A percentile compares a stretch with the other conserved stretches of the same genome.
Evolutionary conservation across 2,329 filamentous ascomycete species (phyloP).

Genomic region (Simplicillium sp.): DNA sequence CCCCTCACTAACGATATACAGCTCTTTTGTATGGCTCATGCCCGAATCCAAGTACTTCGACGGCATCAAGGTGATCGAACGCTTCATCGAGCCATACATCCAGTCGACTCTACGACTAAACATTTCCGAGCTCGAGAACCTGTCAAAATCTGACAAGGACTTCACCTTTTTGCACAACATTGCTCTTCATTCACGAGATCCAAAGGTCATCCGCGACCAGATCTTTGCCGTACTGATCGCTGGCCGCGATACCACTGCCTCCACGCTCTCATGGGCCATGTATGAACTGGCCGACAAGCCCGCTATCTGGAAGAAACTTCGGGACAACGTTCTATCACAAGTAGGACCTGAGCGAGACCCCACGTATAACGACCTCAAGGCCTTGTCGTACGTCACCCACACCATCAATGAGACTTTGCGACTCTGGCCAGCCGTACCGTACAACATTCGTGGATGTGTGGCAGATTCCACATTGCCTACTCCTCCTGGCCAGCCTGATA

Average conservation of each 20-base stretch:
- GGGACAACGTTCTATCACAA: constrained; percentile 58
- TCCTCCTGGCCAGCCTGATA: constrained; percentile 24
- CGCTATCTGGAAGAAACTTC: constrained; percentile 54
- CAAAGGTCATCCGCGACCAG: constrained; percentile 70
- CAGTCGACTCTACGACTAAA: constrained; percentile 61
- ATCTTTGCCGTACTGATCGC: constrained; percentile 75
- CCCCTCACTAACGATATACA: constrained; percentile 5
- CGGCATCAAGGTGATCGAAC: constrained; percentile 59
- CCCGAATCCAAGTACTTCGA: constrained; percentile 54
- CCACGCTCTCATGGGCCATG: constrained; percentile 69
- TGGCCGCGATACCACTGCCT: constrained; percentile 79
- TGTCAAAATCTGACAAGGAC: constrained; percentile 58
- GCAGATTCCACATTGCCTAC: constrained; percentile 63
- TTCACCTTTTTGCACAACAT: constrained; percentile 86
- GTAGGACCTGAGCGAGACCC: constrained; percentile 55
- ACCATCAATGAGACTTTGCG: constrained; percentile 70
- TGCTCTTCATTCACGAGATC: constrained; percentile 66
- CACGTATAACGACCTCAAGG: constrained; percentile 73
- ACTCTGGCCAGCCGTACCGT: constrained; percentile 68
- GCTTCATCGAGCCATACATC: constrained; percentile 71
- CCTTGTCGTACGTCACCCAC: constrained; percentile 72
- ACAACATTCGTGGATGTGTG: constrained; percentile 60
- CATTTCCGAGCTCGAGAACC: constrained; percentile 62
- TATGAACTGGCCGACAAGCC: constrained; percentile 74
- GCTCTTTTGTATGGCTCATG: constrained; percentile 22